Conservation (phyloP, 192 early-diverging fungal genomes). For the Cetraspora pellucida region DNA sequence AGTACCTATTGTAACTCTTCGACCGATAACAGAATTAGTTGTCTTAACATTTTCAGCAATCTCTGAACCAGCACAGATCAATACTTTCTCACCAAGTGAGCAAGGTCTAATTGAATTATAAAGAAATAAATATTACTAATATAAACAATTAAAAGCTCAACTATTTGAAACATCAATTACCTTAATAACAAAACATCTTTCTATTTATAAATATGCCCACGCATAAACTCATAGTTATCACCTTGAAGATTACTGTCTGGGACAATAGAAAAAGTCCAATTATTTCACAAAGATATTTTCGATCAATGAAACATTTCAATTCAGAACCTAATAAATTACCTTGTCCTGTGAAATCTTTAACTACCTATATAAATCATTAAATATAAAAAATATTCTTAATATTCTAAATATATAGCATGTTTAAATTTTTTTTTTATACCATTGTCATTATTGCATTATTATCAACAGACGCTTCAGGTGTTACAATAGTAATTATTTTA, state of each 20-base stretch:
- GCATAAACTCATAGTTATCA: constrained; percentile 69
- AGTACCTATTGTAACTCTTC: constrained; percentile 70
- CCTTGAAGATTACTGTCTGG: constrained; percentile 83
- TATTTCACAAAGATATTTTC: not conserved
- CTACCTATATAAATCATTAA: constrained; percentile 9
- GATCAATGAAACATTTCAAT: not conserved
- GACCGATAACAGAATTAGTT: constrained; percentile 82
- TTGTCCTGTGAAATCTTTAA: constrained; percentile 10
- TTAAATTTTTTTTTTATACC: no score
- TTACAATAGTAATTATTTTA: constrained; percentile 72
- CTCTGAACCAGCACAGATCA: constrained; percentile 73
- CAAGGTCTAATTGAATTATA: constrained; percentile 48
- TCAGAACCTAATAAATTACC: not conserved
- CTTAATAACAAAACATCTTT: constrained; percentile 71
- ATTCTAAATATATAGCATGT: constrained; percentile 45
- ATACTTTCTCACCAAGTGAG: constrained; percentile 73
- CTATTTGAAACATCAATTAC: constrained; percentile 27
- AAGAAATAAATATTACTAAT: not conserved
- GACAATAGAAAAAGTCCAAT: constrained; percentile 93
- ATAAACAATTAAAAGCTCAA: not conserved
- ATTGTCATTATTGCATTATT: constrained; percentile 93
- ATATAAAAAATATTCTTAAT: not conserved
- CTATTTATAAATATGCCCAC: constrained; percentile 87
- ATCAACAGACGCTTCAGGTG: constrained; percentile 70
- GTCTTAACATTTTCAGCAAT: constrained; percentile 77